These are phyloP conservation scores for Macaranga tanarius DNA, from an alignment of 441 rosid species.

Conservation along the genomic window DNA sequence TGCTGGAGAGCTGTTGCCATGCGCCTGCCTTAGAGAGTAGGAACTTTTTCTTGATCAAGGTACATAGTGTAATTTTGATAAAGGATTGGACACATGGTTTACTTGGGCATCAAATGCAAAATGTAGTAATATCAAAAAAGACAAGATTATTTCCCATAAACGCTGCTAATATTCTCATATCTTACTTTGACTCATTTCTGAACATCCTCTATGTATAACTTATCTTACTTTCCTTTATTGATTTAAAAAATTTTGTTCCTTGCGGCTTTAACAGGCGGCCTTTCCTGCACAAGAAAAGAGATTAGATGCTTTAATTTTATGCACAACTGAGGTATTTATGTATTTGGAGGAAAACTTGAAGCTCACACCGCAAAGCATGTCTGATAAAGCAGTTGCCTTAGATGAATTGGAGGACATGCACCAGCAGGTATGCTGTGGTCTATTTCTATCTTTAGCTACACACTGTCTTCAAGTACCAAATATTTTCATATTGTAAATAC, in stretches of 20 bases:
- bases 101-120: neutral
- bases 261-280: conserved; percentile 61
- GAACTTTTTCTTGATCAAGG: neutral
- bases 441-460: neutral
- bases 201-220: neutral
- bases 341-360: conserved; percentile 94
- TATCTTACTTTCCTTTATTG: neutral
- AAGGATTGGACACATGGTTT: neutral
- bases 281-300: conserved; percentile 94
- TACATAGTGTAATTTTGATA: neutral
- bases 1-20: neutral
- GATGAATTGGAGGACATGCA: conserved; percentile 94
- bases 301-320: conserved; percentile 80
- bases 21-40: neutral
- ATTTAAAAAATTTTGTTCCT: conserved; percentile 6
- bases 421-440: conserved; percentile 63
- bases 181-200: no score
- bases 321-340: conserved; percentile 65
- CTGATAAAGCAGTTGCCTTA: conserved; percentile 77
- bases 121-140: neutral
- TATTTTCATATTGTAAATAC: neutral
- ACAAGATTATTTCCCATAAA: neutral
- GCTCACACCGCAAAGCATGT: conserved; percentile 74
- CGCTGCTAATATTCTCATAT: no score
- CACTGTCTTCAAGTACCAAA: neutral